Evolutionary conservation across 2,329 filamentous ascomycete genomes (phyloP).

Genomic region (Xylariomycetidae sp.): DNA sequence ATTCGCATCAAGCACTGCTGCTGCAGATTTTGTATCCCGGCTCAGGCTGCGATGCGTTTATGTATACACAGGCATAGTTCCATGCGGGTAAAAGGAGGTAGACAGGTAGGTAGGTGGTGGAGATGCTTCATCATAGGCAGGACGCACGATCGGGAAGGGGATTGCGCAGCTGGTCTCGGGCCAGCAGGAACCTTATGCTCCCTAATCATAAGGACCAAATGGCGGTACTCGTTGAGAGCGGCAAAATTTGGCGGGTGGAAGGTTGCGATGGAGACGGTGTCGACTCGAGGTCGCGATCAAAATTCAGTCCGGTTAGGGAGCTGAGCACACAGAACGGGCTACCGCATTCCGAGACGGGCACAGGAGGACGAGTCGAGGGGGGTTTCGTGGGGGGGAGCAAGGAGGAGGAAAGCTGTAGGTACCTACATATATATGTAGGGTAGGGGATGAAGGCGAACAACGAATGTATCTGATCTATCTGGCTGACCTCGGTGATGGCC

Average conservation of each 20-base stretch:
- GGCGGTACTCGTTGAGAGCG: conserved; percentile 11
- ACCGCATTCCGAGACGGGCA: conserved; percentile 50
- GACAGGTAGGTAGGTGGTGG: conserved; percentile 1
- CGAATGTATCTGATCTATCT: no score
- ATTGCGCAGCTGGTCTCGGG: conserved; percentile 54
- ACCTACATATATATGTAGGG: no score
- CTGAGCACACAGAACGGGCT: conserved; percentile 51
- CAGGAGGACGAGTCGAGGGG: no score
- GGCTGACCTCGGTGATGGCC: no score
- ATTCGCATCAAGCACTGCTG: no score
- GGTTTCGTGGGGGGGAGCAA: no score
- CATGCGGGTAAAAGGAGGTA: background rate
- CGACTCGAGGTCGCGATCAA: conserved; percentile 20
- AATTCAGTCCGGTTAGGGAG: conserved; percentile 59
- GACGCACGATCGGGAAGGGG: conserved; percentile 50
- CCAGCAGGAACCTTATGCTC: conserved; percentile 55
- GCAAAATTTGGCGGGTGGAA: conserved; percentile 7
- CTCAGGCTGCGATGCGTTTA: no score
- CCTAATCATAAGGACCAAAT: conserved; percentile 41
- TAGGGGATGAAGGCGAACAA: no score
- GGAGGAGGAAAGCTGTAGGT: no score
- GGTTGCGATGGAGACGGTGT: conserved; percentile 2
- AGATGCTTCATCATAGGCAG: no score
- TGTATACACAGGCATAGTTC: background rate
- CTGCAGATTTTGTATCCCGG: no score